Evolutionary conservation across 768 basidiomycete species (phyloP).

Genomic region (Suillus alpinus): DNA sequence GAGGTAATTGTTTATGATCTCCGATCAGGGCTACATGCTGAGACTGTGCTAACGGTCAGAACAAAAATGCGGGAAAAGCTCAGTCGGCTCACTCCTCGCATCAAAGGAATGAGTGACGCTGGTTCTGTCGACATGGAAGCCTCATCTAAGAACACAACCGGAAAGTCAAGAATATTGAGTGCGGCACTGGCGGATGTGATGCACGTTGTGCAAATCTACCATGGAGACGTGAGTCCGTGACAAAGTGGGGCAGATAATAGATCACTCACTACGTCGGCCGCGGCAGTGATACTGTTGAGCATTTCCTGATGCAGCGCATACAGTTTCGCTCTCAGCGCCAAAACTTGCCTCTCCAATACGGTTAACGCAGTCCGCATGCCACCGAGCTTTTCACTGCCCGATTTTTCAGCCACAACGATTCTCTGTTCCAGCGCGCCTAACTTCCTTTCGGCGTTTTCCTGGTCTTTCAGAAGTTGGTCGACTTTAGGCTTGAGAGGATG

Average conservation of each 20-base stretch:
- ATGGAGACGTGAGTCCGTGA: constrained; percentile 9
- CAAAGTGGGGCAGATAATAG: constrained; percentile 2
- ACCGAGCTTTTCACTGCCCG: constrained; percentile 23
- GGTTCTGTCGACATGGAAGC: constrained; percentile 97
- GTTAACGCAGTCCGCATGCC: constrained; percentile 27
- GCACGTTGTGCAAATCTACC: constrained; percentile 86
- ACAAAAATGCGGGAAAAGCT: constrained; percentile 6
- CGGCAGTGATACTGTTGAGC: constrained; percentile 56
- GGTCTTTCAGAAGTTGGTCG: constrained; percentile 38
- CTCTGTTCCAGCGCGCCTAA: constrained; percentile 24
- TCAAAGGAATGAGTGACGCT: constrained; percentile 84
- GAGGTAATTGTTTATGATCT: constrained; percentile 96
- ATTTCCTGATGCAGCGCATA: constrained; percentile 62
- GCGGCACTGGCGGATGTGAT: constrained; percentile 68
- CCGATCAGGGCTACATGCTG: constrained; percentile 86
- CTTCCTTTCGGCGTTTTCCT: constrained; percentile 29
- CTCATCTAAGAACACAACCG: constrained; percentile 91
- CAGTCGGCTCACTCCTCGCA: constrained; percentile 77
- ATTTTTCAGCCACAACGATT: constrained; percentile 18
- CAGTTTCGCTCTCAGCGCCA: constrained; percentile 38
- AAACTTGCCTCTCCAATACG: constrained; percentile 28
- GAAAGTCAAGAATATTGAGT: constrained; percentile 78
- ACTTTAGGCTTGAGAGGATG: constrained; percentile 56
- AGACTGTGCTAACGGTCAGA: constrained; percentile 44
- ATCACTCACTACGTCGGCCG: constrained; percentile 69